Evolutionary conservation across 345 rosid species (phyloP).

Genomic region (Bretschneidera sinensis): DNA sequence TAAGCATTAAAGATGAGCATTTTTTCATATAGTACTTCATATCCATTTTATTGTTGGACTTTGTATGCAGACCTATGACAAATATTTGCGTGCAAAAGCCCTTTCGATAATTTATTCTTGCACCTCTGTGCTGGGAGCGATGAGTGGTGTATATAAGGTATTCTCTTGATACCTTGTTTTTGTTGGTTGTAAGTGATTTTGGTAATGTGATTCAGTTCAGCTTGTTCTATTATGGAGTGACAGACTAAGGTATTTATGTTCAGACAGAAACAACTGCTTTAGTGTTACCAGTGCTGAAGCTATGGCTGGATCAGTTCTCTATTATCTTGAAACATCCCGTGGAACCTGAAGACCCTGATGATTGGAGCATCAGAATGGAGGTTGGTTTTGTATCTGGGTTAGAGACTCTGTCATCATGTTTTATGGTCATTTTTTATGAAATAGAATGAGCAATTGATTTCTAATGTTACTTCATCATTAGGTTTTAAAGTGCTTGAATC

Average conservation of each 20-base stretch:
- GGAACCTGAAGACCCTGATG: slow-evolving; percentile 85
- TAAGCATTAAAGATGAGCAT: background rate
- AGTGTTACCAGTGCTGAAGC: slow-evolving; percentile 55
- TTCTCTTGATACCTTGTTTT: slow-evolving; percentile 8
- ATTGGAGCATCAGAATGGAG: slow-evolving; percentile 94
- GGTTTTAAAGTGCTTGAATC: slow-evolving; percentile 92
- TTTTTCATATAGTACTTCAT: slow-evolving; percentile 11
- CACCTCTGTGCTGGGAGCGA: slow-evolving; percentile 64
- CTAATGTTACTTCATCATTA: slow-evolving; percentile 17
- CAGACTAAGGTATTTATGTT: slow-evolving; percentile 30
- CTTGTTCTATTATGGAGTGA: slow-evolving; percentile 26
- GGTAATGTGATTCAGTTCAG: slow-evolving; percentile 16
- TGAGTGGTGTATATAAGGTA: slow-evolving; percentile 90
- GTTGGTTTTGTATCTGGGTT: slow-evolving; percentile 34
- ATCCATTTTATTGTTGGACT: slow-evolving; percentile 4
- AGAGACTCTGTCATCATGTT: slow-evolving; percentile 1
- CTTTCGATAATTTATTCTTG: slow-evolving; percentile 79
- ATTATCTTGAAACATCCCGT: slow-evolving; percentile 63
- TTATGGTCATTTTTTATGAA: background rate
- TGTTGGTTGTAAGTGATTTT: slow-evolving; percentile 10
- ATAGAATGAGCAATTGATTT: slow-evolving; percentile 1
- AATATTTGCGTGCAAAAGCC: slow-evolving; percentile 67
- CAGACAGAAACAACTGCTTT: slow-evolving; percentile 67
- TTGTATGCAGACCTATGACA: slow-evolving; percentile 61
- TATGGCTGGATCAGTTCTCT: slow-evolving; percentile 73